Percentiles rank a stretch among this genome's conserved stretches.
These are phyloP conservation scores for Talaromyces sp. DNA, from an alignment of 2,329 filamentous ascomycete genomes.

Conservation along the genomic window DNA sequence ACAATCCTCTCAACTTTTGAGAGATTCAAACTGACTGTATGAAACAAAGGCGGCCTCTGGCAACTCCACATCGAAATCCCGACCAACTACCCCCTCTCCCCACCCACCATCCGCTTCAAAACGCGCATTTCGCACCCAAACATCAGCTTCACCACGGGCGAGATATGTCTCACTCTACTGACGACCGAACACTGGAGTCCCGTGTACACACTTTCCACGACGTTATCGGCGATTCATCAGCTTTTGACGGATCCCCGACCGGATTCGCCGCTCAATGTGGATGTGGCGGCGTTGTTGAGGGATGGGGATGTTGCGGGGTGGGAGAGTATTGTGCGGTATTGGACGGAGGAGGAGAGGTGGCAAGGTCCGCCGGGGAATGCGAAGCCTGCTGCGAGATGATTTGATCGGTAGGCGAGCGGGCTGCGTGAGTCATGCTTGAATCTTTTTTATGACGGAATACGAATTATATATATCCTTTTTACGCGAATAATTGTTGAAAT, in stretches of 20 bases:
- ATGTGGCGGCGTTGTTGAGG: conserved; percentile 48
- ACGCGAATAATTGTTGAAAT: background rate
- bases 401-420: background rate
- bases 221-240: conserved; percentile 48
- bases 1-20: background rate
- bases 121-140: conserved; percentile 87
- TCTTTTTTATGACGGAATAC: conserved; percentile 7
- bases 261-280: conserved; percentile 51
- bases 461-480: conserved; percentile 8
- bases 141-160: conserved; percentile 69
- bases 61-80: conserved; percentile 76
- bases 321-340: conserved; percentile 50
- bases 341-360: conserved; percentile 49
- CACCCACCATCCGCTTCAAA: conserved; percentile 76
- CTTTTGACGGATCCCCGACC: conserved; percentile 47
- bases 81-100: conserved; percentile 70
- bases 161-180: conserved; percentile 91
- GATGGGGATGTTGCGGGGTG: conserved; percentile 46
- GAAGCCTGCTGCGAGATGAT: conserved; percentile 18
- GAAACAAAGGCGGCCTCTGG: conserved; percentile 68
- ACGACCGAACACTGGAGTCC: conserved; percentile 74
- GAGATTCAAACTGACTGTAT: background rate
- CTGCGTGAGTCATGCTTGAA: background rate
- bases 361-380: conserved; percentile 28
- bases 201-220: conserved; percentile 69